These are phyloP conservation scores for Collybia sordida DNA, from an alignment of 768 basidiomycete genomes.

Conservation along the genomic window DNA sequence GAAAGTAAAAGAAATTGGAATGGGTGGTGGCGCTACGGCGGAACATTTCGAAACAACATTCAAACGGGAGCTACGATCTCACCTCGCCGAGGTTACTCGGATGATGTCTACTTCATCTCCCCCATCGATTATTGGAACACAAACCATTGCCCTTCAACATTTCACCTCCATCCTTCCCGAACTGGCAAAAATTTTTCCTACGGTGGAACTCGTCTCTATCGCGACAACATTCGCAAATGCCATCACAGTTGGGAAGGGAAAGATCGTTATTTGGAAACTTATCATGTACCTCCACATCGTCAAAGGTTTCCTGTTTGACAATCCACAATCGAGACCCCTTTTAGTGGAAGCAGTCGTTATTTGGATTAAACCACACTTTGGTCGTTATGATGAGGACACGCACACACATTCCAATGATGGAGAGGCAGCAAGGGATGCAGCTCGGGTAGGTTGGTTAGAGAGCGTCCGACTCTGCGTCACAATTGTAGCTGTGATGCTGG, in stretches of 20 bases:
- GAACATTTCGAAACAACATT: conserved; percentile 86
- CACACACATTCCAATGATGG: conserved; percentile 64
- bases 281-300: conserved; percentile 93
- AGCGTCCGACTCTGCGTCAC: conserved; percentile 87
- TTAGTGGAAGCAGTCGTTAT: conserved; percentile 86
- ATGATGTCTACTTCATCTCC: conserved; percentile 86
- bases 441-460: conserved; percentile 88
- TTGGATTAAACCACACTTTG: conserved; percentile 96
- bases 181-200: conserved; percentile 75
- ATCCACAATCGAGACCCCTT: conserved; percentile 70
- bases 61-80: conserved; percentile 76
- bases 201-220: conserved; percentile 83
- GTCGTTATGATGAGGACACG: conserved; percentile 82
- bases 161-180: conserved; percentile 92
- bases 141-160: conserved; percentile 90
- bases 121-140: conserved; percentile 91
- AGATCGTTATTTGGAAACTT: conserved; percentile 90
- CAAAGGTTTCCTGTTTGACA: conserved; percentile 85
- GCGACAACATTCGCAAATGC: conserved; percentile 88
- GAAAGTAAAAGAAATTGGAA: conserved; percentile 74
- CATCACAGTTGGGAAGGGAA: conserved; percentile 74
- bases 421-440: conserved; percentile 65
- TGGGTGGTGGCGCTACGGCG: conserved; percentile 78
- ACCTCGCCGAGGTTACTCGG: conserved; percentile 78
- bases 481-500: conserved; percentile 85